Evolutionary conservation across 495 filamentous ascomycete species (phyloP).

Genomic region (Aspergillus sparsus): DNA sequence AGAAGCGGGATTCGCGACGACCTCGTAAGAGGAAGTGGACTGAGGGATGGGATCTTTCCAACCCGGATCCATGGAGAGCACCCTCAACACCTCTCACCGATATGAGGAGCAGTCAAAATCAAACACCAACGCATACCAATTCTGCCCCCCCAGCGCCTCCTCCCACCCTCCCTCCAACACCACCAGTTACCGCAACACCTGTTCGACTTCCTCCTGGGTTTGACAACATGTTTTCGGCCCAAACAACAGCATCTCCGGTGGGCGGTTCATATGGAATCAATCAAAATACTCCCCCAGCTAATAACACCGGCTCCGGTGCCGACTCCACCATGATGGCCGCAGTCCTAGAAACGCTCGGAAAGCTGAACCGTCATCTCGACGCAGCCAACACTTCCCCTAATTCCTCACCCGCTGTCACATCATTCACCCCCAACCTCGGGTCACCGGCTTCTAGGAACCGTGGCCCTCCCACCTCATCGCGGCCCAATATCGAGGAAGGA

Average conservation of each 20-base stretch:
- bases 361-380: slow-evolving; percentile 44
- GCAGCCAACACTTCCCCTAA: slow-evolving; percentile 24
- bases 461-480: not conserved
- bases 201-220: slow-evolving; percentile 42
- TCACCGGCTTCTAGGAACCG: not conserved
- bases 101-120: slow-evolving; percentile 3
- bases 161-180: slow-evolving; percentile 8
- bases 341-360: slow-evolving; percentile 39
- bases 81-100: slow-evolving; percentile 13
- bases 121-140: slow-evolving; percentile 1
- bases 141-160: slow-evolving; percentile 7
- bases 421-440: slow-evolving; percentile 19
- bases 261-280: not conserved
- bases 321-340: slow-evolving; percentile 35
- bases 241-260: slow-evolving; percentile 4
- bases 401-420: slow-evolving; percentile 28
- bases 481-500: slow-evolving; percentile 3
- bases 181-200: slow-evolving; percentile 11
- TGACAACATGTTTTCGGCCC: slow-evolving; percentile 40
- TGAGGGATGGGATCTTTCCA: slow-evolving; percentile 17
- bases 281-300: not conserved
- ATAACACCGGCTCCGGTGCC: not conserved
- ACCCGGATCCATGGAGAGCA: slow-evolving; percentile 18
- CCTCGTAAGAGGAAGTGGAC: slow-evolving; percentile 38
- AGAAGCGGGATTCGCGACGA: slow-evolving; percentile 44